Conservation (phyloP, 495 filamentous ascomycete genomes). For the Tuber aestivum region DNA sequence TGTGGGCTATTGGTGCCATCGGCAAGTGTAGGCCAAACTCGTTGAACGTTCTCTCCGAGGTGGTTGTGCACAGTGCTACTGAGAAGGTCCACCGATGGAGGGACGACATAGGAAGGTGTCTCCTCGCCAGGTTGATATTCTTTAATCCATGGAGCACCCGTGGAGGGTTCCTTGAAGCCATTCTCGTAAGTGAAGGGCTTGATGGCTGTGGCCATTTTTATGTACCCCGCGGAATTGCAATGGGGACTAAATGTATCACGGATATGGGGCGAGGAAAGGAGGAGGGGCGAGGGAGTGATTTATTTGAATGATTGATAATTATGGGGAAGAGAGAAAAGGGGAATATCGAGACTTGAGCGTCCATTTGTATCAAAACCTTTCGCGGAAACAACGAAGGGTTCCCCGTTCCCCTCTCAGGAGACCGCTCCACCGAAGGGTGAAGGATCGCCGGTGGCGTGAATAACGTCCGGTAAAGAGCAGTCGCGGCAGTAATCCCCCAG, state of each 20-base stretch:
- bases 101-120: constrained; percentile 25
- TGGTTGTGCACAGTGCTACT: constrained; percentile 31
- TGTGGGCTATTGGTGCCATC: constrained; percentile 40
- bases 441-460: neutral
- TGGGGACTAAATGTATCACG: neutral
- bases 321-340: neutral
- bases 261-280: neutral
- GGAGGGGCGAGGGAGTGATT: neutral
- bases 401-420: neutral
- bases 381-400: neutral
- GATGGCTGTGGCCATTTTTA: constrained; percentile 25
- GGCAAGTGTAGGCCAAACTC: constrained; percentile 42
- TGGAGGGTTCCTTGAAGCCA: constrained; percentile 29
- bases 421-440: neutral
- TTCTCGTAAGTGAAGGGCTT: constrained; percentile 29
- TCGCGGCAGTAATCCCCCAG: neutral
- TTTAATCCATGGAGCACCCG: constrained; percentile 21
- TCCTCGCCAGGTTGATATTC: constrained; percentile 17
- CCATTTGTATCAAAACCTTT: neutral
- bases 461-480: neutral
- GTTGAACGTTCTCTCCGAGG: constrained; percentile 32
- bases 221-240: neutral
- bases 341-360: neutral
- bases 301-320: neutral
- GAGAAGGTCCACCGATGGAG: constrained; percentile 30